Evolutionary conservation across 2,329 filamentous ascomycete genomes (phyloP), one percentile per base, ranked within the genome.

Genomic region (Niveomyces coronatus): DNA sequence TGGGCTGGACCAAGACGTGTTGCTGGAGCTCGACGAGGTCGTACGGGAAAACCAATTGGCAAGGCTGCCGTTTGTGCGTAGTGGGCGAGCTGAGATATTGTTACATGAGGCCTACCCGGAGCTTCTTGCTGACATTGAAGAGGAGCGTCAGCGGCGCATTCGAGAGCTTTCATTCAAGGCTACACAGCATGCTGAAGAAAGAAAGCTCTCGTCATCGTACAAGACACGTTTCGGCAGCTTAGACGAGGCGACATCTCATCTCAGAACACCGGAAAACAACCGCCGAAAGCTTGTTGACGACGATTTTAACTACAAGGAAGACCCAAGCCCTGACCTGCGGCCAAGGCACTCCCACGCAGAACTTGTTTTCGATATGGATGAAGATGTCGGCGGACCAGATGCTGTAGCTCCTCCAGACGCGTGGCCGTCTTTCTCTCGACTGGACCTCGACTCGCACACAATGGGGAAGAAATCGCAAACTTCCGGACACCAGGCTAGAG

Each of bases 351-450:
- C 82, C 0, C 65, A 71, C 1, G 70, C 70, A 26, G 88, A 95
- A 48, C 69, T 95, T 39, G 94, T 94, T 57, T 95, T 95, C 53
- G 78, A 85, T 47, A 95, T 95, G 87, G 89, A 94, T 42, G 87
- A 87, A 30, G 70, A 69, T 9, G 46, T 50, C 0, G 50, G 56
- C 6, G 48, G 47, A 1, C 40, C 47, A 7, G 44, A 45, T 18
- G 63, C 56, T 34, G 55, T 60, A 3, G 34, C 38, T 10, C 54
- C 53, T 8, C 49, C 52, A 10, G 36, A 40, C 10, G 40, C 44
- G 6, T 44, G 48, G 19, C 44, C 48, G 3, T 32, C 42, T 14
- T 23, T 31, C 4, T 37, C 37, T 11, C 33, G 43, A 9, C 44
- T 46, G 9, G 49, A 51, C 13, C 40, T 50, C 3, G 53, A 58